Evolutionary conservation across 305 asterid species (phyloP), one percentile per base, ranked within the genome.

Genomic region (Lippia alba): DNA sequence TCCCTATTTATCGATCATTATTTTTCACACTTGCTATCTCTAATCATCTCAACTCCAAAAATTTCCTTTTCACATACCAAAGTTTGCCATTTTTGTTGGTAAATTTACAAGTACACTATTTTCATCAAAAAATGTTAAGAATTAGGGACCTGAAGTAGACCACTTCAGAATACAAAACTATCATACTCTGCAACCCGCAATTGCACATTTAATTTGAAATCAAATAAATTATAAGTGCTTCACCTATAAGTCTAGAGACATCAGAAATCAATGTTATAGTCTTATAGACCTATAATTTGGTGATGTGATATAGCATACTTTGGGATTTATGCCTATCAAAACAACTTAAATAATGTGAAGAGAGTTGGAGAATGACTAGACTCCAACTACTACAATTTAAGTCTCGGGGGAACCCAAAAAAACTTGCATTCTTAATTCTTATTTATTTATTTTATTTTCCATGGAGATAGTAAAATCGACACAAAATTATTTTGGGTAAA

Each of bases 241-340:
- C 10, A 7, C 30, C 24, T 18, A 51, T 18, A 51, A 51, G 24
- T 7, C 56, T 5, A 53, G 6, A 55, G 60, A 19, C 60, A 55
- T 3, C 3, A 20, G 39, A 6, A 20, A 34, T 55, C 20, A 20
- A 10, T 55, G 58, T 54, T 4, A 24, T 24, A 24, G 30, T 1
- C 30, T 3, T 24, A 24, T 55, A 55, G 36, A 55, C 60, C 60
- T 19, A 20, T 55, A 19, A 55, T 55, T 19, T 9, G 16, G 5
- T 20, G 60, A 5, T 12, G 8, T 51, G 18, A 2, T 55, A 55
- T 20, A 54, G 36, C 60, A 55, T 20, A 55, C 20, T 55, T 55
- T 11, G 60, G 60, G 60, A 55, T 20, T 55, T 55, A 55, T 55
- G 60, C 60, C 60, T 55, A 55, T 11, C 30, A 3, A 6, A 55